phyloP scores from a whole-genome alignment of 1,139 yeast species.

The Hansenula sp. region DNA sequence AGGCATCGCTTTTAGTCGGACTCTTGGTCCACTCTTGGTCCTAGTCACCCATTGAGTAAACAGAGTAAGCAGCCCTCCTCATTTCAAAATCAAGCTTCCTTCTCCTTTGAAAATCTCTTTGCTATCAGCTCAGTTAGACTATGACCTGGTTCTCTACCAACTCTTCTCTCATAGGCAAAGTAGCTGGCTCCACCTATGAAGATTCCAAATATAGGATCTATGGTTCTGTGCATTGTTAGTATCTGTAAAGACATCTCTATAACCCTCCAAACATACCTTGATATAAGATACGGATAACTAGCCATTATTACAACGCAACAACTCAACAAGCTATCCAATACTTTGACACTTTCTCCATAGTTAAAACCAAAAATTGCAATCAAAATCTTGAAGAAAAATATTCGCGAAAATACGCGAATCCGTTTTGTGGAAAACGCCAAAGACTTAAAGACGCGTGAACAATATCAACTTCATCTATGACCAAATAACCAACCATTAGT shows the following conservation, averaged over 20 bases:
- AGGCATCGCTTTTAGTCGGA: no score
- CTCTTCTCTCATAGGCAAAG: slow-evolving; percentile 53
- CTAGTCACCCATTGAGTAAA: no score
- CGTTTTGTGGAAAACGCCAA: neutral
- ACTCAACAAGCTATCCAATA: no score
- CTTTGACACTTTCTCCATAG: no score
- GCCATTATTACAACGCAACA: no score
- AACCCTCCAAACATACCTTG: slow-evolving; percentile 12
- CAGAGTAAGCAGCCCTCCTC: no score
- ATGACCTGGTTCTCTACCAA: slow-evolving; percentile 53
- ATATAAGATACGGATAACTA: slow-evolving; percentile 12
- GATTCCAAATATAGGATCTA: slow-evolving; percentile 59
- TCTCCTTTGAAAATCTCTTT: slow-evolving; percentile 24
- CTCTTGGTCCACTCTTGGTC: no score
- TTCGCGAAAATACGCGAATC: no score
- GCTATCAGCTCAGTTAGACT: slow-evolving; percentile 44
- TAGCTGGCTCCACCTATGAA: slow-evolving; percentile 56
- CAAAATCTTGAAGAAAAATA: no score
- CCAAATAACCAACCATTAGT: neutral
- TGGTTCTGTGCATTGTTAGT: slow-evolving; percentile 22
- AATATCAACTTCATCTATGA: neutral
- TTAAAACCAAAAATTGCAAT: no score
- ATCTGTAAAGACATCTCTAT: neutral
- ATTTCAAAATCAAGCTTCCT: neutral
- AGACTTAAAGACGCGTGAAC: neutral